phyloP scores from a whole-genome alignment of 2,329 filamentous ascomycete genomes.

The Boeremia exigua region DNA sequence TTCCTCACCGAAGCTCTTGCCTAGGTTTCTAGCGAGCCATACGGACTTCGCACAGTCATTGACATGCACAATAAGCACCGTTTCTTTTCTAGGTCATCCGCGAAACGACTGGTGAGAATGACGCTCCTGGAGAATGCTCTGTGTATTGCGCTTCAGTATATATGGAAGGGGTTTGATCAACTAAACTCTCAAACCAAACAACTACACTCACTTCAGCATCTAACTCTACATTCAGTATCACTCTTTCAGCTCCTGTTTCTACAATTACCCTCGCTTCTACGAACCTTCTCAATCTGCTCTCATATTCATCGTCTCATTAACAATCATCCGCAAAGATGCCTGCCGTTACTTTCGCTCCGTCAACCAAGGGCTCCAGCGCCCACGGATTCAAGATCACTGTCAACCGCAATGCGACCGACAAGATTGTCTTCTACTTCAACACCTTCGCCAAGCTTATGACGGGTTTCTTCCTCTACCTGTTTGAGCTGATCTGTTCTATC shows the following conservation, averaged over 20 bases:
- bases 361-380: neutral
- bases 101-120: neutral
- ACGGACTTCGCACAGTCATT: neutral
- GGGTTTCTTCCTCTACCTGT: neutral
- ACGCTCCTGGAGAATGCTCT: neutral
- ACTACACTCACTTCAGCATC: neutral
- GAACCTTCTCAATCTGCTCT: neutral
- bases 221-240: neutral
- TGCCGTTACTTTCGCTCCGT: neutral
- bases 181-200: neutral
- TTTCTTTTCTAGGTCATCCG: neutral
- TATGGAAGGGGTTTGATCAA: neutral
- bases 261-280: neutral
- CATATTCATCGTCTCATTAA: neutral
- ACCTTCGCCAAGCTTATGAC: neutral
- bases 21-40: neutral
- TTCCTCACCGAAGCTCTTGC: neutral
- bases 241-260: neutral
- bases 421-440: neutral
- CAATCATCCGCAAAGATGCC: neutral
- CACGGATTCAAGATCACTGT: neutral
- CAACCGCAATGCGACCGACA: neutral
- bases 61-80: neutral
- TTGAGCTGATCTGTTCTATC: neutral
- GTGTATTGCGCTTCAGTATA: neutral